phyloP scores from a whole-genome alignment of 208 protist species.

The Acanthamoeba triangularis region DNA sequence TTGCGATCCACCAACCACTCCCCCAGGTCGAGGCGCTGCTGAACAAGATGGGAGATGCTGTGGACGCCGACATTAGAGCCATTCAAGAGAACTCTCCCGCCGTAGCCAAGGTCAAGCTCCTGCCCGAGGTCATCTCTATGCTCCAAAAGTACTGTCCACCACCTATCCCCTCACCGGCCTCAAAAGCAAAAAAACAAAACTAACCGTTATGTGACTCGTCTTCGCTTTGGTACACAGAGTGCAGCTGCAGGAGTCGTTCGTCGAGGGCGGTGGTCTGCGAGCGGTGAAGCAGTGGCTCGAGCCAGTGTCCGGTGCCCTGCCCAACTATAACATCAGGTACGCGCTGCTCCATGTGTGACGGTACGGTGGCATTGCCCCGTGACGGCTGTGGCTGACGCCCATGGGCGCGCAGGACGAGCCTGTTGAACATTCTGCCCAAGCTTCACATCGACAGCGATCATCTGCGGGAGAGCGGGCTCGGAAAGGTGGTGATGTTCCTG shows the following conservation, averaged over 20 bases:
- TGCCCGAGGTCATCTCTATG: conserved; percentile 27
- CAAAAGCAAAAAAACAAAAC: too few relatives aligned
- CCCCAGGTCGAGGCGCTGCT: neutral
- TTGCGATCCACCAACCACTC: too few relatives aligned
- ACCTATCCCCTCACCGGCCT: neutral
- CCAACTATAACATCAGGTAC: conserved; percentile 61
- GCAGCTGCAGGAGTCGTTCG: conserved; percentile 30
- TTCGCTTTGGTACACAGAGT: neutral
- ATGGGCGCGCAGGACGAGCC: neutral
- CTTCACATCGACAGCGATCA: conserved; percentile 47
- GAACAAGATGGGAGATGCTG: conserved; percentile 65
- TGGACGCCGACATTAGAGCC: conserved; percentile 6
- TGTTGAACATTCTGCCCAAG: conserved; percentile 25
- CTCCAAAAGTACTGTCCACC: conserved; percentile 50
- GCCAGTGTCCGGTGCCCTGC: conserved; percentile 26
- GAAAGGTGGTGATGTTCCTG: conserved; percentile 62
- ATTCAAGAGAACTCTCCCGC: neutral
- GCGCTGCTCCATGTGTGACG: neutral
- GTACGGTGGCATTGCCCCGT: too few relatives aligned
- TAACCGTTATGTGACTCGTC: neutral
- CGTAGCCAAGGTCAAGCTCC: conserved; percentile 57
- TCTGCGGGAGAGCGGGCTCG: conserved; percentile 47
- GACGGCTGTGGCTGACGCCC: neutral
- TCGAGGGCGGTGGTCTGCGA: neutral
- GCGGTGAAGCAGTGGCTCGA: conserved; percentile 40